Evolutionary conservation across 2,329 filamentous ascomycete genomes (phyloP).

Genomic region (Hortaea werneckii): DNA sequence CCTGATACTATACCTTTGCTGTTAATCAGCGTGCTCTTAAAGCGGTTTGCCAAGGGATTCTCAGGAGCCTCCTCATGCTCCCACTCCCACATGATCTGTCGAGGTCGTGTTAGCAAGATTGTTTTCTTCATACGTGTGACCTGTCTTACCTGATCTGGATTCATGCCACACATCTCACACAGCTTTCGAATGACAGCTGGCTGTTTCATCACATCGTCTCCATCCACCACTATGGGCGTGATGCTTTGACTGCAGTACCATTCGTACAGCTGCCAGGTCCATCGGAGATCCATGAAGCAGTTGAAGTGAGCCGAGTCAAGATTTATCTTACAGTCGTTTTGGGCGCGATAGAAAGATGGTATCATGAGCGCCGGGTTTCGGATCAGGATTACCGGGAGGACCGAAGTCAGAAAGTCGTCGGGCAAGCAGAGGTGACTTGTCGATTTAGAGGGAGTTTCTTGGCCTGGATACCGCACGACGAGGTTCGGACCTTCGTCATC

Average conservation of each 20-base stretch:
- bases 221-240: neutral
- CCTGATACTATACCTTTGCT: neutral
- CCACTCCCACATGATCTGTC: neutral
- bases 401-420: neutral
- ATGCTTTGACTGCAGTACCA: neutral
- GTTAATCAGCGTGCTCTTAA: neutral
- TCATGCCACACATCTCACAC: neutral
- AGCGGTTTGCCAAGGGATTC: neutral
- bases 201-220: neutral
- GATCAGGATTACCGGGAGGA: neutral
- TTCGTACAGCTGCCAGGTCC: neutral
- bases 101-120: neutral
- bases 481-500: neutral
- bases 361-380: neutral
- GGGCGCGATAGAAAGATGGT: neutral
- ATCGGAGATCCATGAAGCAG: neutral
- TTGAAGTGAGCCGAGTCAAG: neutral
- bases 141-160: neutral
- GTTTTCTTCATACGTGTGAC: neutral
- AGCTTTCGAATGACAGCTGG: neutral
- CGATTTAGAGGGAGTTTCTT: neutral
- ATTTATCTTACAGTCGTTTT: neutral
- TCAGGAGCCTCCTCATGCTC: neutral
- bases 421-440: neutral
- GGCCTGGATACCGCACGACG: neutral